phyloP scores from a whole-genome alignment of 768 basidiomycete genomes.

The Amyloporia xantha region DNA sequence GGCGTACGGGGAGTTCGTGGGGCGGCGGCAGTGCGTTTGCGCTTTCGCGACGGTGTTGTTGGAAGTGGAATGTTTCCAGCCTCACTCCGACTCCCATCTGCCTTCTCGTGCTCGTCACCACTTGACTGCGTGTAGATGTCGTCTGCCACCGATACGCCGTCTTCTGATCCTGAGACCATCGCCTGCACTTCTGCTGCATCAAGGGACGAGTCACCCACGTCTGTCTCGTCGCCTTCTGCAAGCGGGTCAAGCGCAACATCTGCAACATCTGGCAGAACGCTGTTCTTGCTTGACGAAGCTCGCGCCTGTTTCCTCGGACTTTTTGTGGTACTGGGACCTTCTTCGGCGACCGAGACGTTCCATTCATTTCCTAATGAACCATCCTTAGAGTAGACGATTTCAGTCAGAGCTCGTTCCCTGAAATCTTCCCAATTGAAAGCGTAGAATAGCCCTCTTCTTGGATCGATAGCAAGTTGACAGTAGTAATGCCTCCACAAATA shows the following conservation, averaged over 20 bases:
- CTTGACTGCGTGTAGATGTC: constrained; percentile 6
- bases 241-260: neutral
- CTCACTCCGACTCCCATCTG: constrained; percentile 12
- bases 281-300: neutral
- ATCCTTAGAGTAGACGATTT: neutral
- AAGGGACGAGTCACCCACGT: constrained; percentile 6
- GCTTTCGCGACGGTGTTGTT: constrained; percentile 37
- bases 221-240: constrained; percentile 1
- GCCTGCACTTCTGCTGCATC: constrained; percentile 7
- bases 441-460: constrained; percentile 56
- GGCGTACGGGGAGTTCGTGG: constrained; percentile 14
- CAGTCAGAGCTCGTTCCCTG: constrained; percentile 31
- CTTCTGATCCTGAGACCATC: constrained; percentile 1
- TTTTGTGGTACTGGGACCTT: neutral
- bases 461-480: constrained; percentile 54
- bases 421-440: constrained; percentile 53
- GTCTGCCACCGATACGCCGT: neutral
- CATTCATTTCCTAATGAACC: constrained; percentile 11
- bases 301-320: neutral
- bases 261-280: too few species aligned
- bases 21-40: constrained; percentile 22
- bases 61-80: constrained; percentile 15
- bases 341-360: constrained; percentile 11
- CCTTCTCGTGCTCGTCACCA: constrained; percentile 11
- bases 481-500: too few species aligned